Evolutionary conservation across 108 stramenopile genomes (phyloP).

Genomic region (Nitzschia sp.): DNA sequence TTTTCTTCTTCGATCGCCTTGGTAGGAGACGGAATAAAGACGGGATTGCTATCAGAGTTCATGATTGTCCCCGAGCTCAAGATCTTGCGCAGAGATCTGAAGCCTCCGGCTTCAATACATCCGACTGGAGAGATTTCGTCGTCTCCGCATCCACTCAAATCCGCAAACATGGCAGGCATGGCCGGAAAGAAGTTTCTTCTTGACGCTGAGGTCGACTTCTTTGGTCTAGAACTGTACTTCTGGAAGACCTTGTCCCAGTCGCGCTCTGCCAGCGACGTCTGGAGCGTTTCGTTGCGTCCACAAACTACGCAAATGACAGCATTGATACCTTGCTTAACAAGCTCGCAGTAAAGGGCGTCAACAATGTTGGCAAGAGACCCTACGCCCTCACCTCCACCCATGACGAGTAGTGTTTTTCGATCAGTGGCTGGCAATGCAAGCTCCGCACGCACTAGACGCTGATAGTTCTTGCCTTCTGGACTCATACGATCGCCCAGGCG

Average conservation of each 20-base stretch:
- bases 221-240: background rate
- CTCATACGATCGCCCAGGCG: slow-evolving; percentile 72
- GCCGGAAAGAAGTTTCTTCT: slow-evolving; percentile 11
- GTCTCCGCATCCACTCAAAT: slow-evolving; percentile 36
- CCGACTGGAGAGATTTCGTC: slow-evolving; percentile 29
- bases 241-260: slow-evolving; percentile 67
- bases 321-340: slow-evolving; percentile 63
- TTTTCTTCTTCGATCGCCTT: slow-evolving; percentile 29
- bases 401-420: slow-evolving; percentile 53
- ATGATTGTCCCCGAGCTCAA: slow-evolving; percentile 39
- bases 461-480: slow-evolving; percentile 57
- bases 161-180: slow-evolving; percentile 23
- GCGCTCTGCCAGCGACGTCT: slow-evolving; percentile 54
- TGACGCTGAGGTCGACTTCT: slow-evolving; percentile 2
- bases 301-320: slow-evolving; percentile 92
- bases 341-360: slow-evolving; percentile 70
- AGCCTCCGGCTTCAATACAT: slow-evolving; percentile 50
- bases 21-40: slow-evolving; percentile 31
- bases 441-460: slow-evolving; percentile 39
- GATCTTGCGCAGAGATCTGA: slow-evolving; percentile 40
- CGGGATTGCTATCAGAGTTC: slow-evolving; percentile 19
- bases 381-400: slow-evolving; percentile 95
- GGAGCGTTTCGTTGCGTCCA: slow-evolving; percentile 81
- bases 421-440: slow-evolving; percentile 52
- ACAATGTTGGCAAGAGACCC: slow-evolving; percentile 89